Percentiles rank a stretch among this genome's conserved stretches.
These are phyloP conservation scores for Solanum virginianum DNA, from an alignment of 257 asterid species.

Conservation along the genomic window DNA sequence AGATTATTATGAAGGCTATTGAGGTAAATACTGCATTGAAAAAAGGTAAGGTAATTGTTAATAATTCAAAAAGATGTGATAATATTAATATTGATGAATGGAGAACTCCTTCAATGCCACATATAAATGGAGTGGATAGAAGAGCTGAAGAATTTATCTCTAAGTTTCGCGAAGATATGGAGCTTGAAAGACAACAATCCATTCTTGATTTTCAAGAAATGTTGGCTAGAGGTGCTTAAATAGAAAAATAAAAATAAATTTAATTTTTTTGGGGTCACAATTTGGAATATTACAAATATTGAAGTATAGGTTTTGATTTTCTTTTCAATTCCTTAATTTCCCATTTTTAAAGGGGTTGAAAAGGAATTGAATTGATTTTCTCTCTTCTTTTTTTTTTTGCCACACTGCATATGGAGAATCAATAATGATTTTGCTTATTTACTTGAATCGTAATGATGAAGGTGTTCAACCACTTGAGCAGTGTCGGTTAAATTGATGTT, in stretches of 20 bases:
- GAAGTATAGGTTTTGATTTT: not conserved
- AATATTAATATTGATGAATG: slow-evolving; percentile 1
- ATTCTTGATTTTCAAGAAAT: slow-evolving; percentile 52
- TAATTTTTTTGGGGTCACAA: not conserved
- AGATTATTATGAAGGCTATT: not conserved
- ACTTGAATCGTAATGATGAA: not conserved
- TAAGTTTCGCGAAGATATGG: slow-evolving; percentile 42
- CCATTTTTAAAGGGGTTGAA: not conserved
- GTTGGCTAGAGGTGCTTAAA: slow-evolving; percentile 45
- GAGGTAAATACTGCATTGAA: not conserved
- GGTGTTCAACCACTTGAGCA: not conserved
- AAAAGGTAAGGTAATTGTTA: slow-evolving; percentile 2
- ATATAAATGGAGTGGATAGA: slow-evolving; percentile 36
- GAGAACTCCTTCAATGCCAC: slow-evolving; percentile 18
- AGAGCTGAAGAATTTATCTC: slow-evolving; percentile 42
- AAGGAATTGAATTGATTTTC: not conserved
- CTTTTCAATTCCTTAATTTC: not conserved
- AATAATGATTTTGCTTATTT: not conserved
- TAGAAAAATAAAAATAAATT: not conserved
- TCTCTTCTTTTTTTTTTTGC: fast-evolving
- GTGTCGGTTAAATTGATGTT: not conserved
- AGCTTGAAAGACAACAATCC: slow-evolving; percentile 57
- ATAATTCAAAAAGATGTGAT: not conserved
- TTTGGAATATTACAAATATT: not conserved
- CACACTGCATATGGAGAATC: not conserved